Base-by-base conservation (phyloP, 192 early-diverging fungal species). In the Linnemannia schmuckeri region DNA sequence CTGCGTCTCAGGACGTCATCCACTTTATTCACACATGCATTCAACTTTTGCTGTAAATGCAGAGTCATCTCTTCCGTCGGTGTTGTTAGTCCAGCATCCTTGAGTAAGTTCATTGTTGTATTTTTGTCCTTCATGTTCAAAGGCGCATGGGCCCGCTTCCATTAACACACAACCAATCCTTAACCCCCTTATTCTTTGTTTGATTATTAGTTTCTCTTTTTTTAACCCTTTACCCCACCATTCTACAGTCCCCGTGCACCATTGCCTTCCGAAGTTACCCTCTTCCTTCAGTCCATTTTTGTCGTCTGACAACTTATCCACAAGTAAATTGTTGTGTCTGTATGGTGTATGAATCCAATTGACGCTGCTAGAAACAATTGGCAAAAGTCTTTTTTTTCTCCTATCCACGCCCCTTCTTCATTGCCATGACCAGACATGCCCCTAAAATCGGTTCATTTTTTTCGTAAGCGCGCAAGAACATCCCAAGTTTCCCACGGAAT, bases 401-500 rank as follows among this genome's bases (percentile, higher is more conserved):
- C 30, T 30, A 66, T 30, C 30, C 61, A 52, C 49, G 0, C 52
- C 61, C 27, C 10, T 63, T 30, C 5, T 27, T 63, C 27, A 27
- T 63, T 30, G n/a, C 5, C 57, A 12, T 30, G 30, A 63, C 27
- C 57, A 0, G 57, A 63, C 57, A 63, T 27, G 8, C 10, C 10
- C 9, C 27, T 66, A 35, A 30, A 13, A 15, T 66, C 30, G 10
- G 30, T 33, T 66, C 27, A 6, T 66, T 30, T 0, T 33, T 33
- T 33, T 66, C 15, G 61, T 30, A 66, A 12, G 12, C n/a, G 33
- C 0, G 27, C 30, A 66, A 66, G 6, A 66, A 30, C 0, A 66
- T 66, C 24, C 12, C 30, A 30, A 66, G 61, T 66, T 66, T 72
- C 30, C 41, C 37, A 37, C 35, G 82, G 33, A 55, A 78, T 15